Percentiles rank a stretch among this genome's conserved stretches.
phyloP scores from a whole-genome alignment of 129 eudicot species.

The Flaveria brownii region DNA sequence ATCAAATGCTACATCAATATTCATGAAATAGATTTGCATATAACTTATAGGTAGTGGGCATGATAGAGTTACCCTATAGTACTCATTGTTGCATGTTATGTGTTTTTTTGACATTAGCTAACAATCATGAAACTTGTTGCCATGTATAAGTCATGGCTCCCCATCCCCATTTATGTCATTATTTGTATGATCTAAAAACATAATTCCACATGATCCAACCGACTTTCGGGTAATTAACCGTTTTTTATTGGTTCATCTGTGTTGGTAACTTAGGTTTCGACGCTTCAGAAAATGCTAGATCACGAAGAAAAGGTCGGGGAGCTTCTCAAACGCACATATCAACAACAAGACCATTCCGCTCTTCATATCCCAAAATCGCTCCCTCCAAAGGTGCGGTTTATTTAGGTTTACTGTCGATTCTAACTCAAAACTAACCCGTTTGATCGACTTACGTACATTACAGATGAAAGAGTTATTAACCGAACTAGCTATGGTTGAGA shows the following conservation, averaged over 20 bases:
- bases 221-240: not conserved
- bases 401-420: not conserved
- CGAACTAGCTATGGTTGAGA: constrained; percentile 84
- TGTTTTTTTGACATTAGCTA: constrained; percentile 28
- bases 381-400: constrained; percentile 65
- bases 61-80: constrained; percentile 20
- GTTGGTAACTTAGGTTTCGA: constrained; percentile 50
- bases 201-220: not conserved
- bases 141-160: constrained; percentile 24
- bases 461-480: constrained; percentile 73
- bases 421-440: not conserved
- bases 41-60: constrained; percentile 27
- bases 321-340: constrained; percentile 50
- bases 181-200: not conserved
- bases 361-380: constrained; percentile 63
- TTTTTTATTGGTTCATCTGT: not conserved
- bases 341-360: constrained; percentile 46
- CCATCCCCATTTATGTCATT: constrained; percentile 33
- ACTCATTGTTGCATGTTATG: constrained; percentile 26
- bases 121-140: constrained; percentile 17
- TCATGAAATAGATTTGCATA: constrained; percentile 15
- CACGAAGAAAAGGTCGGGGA: constrained; percentile 74
- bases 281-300: constrained; percentile 73
- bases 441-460: not conserved
- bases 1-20: not conserved